A percentile compares a stretch with the other conserved stretches of the same genome.
Conservation (phyloP, 1,284 basidiomycete species). For the Rhodotorula sp. region DNA sequence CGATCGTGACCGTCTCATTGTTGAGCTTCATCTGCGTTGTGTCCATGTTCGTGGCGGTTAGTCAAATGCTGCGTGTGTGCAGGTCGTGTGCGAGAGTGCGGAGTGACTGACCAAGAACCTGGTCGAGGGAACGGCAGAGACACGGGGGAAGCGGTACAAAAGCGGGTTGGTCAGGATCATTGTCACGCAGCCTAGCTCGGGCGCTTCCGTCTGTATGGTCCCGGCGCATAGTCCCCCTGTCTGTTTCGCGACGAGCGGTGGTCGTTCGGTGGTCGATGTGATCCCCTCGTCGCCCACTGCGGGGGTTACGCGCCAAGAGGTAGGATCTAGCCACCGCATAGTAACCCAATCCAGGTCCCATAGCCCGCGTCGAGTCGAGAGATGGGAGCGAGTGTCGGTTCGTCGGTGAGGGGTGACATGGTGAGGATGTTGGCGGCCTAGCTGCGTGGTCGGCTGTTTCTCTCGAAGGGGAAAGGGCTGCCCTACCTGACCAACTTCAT, state of each 20-base stretch:
- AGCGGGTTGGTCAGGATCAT: not conserved
- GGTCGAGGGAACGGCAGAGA: not conserved
- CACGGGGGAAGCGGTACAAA: too few species aligned
- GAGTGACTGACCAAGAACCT: conserved; percentile 36
- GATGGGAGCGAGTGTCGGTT: not conserved
- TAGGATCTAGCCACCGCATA: too few species aligned
- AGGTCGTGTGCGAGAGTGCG: not conserved
- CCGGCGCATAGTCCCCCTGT: not conserved
- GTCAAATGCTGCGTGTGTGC: not conserved
- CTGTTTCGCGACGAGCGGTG: too few species aligned
- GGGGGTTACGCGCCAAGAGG: too few species aligned
- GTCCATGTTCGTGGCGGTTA: not conserved
- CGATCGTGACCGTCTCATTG: conserved; percentile 97
- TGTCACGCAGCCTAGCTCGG: too few species aligned
- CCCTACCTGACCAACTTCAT: conserved; percentile 55
- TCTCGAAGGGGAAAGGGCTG: conserved; percentile 1
- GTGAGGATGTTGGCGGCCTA: too few species aligned
- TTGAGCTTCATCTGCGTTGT: conserved; percentile 85
- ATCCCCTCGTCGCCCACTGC: too few species aligned
- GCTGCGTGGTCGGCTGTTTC: not conserved
- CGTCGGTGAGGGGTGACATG: not conserved
- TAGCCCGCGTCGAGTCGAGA: not conserved
- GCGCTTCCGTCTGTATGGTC: too few species aligned
- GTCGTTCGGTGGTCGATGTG: too few species aligned
- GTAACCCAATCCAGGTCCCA: too few species aligned